Base-by-base conservation (phyloP, 2,329 filamentous ascomycete genomes). In the Beauveria brongniartii region DNA sequence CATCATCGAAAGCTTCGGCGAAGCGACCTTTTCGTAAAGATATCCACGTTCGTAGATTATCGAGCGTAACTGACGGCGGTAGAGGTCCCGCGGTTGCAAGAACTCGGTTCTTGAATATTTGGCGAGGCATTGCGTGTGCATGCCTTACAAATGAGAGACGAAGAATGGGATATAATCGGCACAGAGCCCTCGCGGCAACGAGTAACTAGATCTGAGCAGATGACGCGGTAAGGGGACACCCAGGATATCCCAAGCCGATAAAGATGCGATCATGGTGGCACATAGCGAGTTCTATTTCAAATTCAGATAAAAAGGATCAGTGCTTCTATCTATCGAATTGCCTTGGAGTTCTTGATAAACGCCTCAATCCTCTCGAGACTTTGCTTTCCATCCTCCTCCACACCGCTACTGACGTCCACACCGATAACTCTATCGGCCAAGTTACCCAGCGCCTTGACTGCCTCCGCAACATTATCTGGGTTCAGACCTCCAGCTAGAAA, bases 381-480 rank as follows among this genome's bases (percentile, higher is more conserved):
- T 74, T 99, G 94, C 70, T 85, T 79, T 2, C 92, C 93, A 67
- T 88, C 83, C 41, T 85, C 86, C 75, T 97, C 94, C 2, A 99
- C 92, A 0, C 95, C 95, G 69, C 91, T 96, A 73, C 92, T 96
- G 22, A 96, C 91, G 77, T 99, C 94, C 3, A 99, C 89, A 2
- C 88, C 92, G 40, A 92, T 77, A 14, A 97, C 83, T 63, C 87
- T 84, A 10, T 78, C 78, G 28, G 79, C 78, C 10, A 84, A 72
- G 7, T 82, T 77, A 0, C 86, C 88, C 18, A 93, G 76, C 16
- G 82, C 80, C 24, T 79, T 76, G 20, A 99, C 77, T 8, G 84
- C 81, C 5, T 84, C 78, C 1, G 77, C 78, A 5, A 99, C 89
- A 69, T 97, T 99, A 3, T 87, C 84, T 1, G 91, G 85, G 63